phyloP scores from a whole-genome alignment of 768 basidiomycete species.

The Tylopilus balloui region DNA sequence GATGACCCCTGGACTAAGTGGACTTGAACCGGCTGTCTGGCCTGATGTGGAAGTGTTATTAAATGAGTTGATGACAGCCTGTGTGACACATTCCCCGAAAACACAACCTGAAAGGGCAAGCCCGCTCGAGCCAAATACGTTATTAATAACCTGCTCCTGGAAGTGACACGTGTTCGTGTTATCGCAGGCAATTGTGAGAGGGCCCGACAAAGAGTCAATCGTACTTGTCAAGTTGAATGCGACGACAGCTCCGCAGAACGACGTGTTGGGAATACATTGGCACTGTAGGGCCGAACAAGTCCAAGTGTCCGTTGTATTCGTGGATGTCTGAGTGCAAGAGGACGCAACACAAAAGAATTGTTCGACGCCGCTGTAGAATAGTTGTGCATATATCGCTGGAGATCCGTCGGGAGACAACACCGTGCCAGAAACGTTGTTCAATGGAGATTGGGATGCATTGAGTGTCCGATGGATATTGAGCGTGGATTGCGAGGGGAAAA shows the following conservation, averaged over 20 bases:
- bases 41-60: slow-evolving; percentile 34
- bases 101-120: slow-evolving; percentile 69
- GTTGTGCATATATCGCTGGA: slow-evolving; percentile 58
- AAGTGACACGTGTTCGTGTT: slow-evolving; percentile 65
- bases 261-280: slow-evolving; percentile 60
- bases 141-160: slow-evolving; percentile 62
- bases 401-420: slow-evolving; percentile 46
- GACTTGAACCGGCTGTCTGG: slow-evolving; percentile 31
- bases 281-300: slow-evolving; percentile 71
- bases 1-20: slow-evolving; percentile 78
- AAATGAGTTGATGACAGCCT: slow-evolving; percentile 66
- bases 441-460: slow-evolving; percentile 62
- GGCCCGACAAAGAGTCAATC: slow-evolving; percentile 63
- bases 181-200: slow-evolving; percentile 66
- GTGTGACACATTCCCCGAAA: slow-evolving; percentile 87
- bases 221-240: slow-evolving; percentile 49
- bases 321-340: slow-evolving; percentile 59
- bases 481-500: slow-evolving; percentile 67
- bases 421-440: slow-evolving; percentile 32
- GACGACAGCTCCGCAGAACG: slow-evolving; percentile 65
- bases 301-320: slow-evolving; percentile 48
- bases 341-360: slow-evolving; percentile 84
- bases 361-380: slow-evolving; percentile 77
- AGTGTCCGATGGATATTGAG: slow-evolving; percentile 79
- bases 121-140: slow-evolving; percentile 69